These are phyloP conservation scores for Fraxinus greggii DNA, from an alignment of 305 asterid genomes.

Conservation along the genomic window DNA sequence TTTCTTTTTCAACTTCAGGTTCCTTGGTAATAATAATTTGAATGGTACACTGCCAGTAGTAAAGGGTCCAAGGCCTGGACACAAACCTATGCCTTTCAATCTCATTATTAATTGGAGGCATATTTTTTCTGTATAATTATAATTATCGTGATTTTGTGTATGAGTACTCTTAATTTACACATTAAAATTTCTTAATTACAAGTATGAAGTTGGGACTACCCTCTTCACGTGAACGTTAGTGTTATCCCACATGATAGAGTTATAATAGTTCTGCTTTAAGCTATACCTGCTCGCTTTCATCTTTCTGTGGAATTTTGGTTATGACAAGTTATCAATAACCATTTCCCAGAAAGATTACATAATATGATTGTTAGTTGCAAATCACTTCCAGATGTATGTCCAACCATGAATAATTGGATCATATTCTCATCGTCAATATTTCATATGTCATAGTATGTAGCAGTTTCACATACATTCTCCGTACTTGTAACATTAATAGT, in stretches of 20 bases:
- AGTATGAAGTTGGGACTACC: neutral
- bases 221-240: neutral
- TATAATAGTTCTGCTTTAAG: too few species aligned
- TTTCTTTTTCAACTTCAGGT: slow-evolving; percentile 30
- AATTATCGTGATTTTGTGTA: neutral
- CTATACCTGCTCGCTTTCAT: neutral
- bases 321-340: neutral
- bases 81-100: neutral
- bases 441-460: neutral
- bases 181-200: neutral
- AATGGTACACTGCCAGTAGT: slow-evolving; percentile 32
- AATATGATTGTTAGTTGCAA: neutral
- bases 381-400: neutral
- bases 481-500: neutral
- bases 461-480: neutral
- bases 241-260: neutral
- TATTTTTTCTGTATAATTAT: neutral
- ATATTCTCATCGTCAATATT: neutral
- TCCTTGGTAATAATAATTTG: slow-evolving; percentile 45
- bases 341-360: neutral
- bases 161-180: neutral
- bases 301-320: neutral
- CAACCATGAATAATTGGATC: neutral
- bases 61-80: slow-evolving; percentile 7
- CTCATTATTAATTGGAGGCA: slow-evolving; percentile 1